Base-by-base conservation (phyloP, 176 grass and related monocot genomes). In the Cenchrus fungigraminus region DNA sequence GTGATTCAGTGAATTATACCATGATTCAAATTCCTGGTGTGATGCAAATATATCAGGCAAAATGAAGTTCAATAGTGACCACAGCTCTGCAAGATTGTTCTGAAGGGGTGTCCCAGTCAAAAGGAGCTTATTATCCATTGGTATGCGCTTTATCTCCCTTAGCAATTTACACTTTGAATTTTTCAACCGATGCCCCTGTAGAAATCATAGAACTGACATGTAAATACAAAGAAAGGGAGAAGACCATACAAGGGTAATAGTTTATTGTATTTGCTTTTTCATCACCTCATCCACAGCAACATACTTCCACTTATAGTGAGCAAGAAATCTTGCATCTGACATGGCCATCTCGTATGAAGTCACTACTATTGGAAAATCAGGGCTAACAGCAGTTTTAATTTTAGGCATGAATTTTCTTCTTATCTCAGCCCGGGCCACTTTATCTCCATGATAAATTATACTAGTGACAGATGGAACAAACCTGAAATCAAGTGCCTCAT, bases 31-130 rank as follows among this genome's bases (percentile, higher is more conserved):
- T 79, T 98, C 95, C 25, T 85, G 16, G 69, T 95, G 89, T 6
- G 93, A 98, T 66, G 97, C 91, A 86, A 99, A 99, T 63, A 99
- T 96, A 87, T 99, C 97, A 77, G 97, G 97, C 64, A 99, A 84
- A 87, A 99, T 99, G 67, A 96, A 99, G 73, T 99, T 99, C 86
- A 99, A 73, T 28, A 99, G 87, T 13, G 97, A 99, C 97, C 97
- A 99, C 32, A 99, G 90, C 71, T 99, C 97, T n/a, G 93, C 90
- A 52, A 99, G 86, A 84, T 99, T 99, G 68, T 99, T 99, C 74
- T 99, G 97, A 81, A 99, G 91, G 32, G 97, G 97, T 53, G 97
- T 99, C 63, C 97, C 93, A 42, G 97, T 99, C 47, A 99, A 84
- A 89, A 99, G 97, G 52, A 99, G 91, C 69, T 99, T 99, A 83